Evolutionary conservation across 306 rosid genomes (phyloP), one percentile per base, ranked within the genome.

Genomic region (Cicer judaicum): DNA sequence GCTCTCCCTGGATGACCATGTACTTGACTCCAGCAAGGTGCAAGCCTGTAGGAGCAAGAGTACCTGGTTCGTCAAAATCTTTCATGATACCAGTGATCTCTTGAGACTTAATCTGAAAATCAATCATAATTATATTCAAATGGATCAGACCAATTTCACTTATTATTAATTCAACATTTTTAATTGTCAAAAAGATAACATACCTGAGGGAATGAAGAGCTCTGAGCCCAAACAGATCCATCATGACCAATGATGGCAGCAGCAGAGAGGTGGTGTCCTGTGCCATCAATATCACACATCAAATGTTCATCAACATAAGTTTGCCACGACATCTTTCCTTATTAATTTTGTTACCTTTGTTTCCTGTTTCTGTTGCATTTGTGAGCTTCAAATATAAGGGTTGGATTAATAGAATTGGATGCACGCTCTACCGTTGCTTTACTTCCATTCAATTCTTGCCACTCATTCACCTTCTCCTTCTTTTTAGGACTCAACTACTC

Each of bases 281-380:
- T 82, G 71, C 97, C 93, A 21, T 93, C 98, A 13, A 91, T 89
- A 74, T 93, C 98, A 78, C 97, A 93, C 98, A 93, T 93, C 97
- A 93, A 86, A 78, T 93, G 98, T 0, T 93, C 98, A 75, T 93
- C 98, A 2, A 93, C 98, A 43, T 93, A 93, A 3, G 96, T 81
- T 80, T 93, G 97, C 98, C 97, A 93, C 85, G 97, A 92, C 97
- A 92, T 92, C 67, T 78, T 12, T 34, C 18, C 19, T 60, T 60
- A 6, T 34, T 21, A 34, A 5, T 1, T 7, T 36, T 36, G n/a
- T 14, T 63, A 36, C 10, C 21, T 18, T 18, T 15, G 15, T 57
- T 34, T 80, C 19, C 50, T 42, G 7, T 41, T 41, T 8, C 52
- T 29, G 61, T 29, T 42, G 13, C 4, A 36, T 13, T 66, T 41